Conservation (phyloP, 2,329 filamentous ascomycete species). For the Phialophora macrospora region DNA sequence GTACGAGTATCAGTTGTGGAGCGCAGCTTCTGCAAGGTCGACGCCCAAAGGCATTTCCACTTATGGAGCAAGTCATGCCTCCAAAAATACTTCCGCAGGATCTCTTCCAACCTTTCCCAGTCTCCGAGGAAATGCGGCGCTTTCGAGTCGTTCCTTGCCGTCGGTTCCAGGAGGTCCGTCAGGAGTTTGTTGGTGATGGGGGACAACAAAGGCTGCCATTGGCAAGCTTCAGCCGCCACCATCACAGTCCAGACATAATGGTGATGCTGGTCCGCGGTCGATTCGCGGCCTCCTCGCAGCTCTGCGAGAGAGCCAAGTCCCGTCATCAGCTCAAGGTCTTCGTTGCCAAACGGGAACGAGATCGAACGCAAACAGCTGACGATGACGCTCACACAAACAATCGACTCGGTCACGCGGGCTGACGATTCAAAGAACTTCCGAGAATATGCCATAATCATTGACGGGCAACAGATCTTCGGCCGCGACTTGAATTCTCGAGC, state of each 20-base stretch:
- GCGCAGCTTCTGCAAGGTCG: not conserved
- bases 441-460: constrained; percentile 8
- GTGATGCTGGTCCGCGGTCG: constrained; percentile 8
- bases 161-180: not conserved
- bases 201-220: not conserved
- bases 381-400: constrained; percentile 18
- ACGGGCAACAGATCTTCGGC: constrained; percentile 1
- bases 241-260: constrained; percentile 15
- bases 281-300: constrained; percentile 3
- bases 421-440: constrained; percentile 3
- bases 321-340: constrained; percentile 1
- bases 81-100: constrained; percentile 7
- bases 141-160: not conserved
- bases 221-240: constrained; percentile 8
- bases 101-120: not conserved
- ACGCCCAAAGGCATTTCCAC: constrained; percentile 5
- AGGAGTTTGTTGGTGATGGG: not conserved
- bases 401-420: constrained; percentile 9
- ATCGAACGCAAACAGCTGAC: constrained; percentile 5
- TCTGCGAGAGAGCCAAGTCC: not conserved
- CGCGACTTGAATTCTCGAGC: not conserved
- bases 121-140: not conserved
- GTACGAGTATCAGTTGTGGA: not conserved
- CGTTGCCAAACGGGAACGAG: not conserved
- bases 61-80: constrained; percentile 6